Evolutionary conservation across 2,329 filamentous ascomycete genomes (phyloP).

Genomic region (Pochonia chlamydosporia): DNA sequence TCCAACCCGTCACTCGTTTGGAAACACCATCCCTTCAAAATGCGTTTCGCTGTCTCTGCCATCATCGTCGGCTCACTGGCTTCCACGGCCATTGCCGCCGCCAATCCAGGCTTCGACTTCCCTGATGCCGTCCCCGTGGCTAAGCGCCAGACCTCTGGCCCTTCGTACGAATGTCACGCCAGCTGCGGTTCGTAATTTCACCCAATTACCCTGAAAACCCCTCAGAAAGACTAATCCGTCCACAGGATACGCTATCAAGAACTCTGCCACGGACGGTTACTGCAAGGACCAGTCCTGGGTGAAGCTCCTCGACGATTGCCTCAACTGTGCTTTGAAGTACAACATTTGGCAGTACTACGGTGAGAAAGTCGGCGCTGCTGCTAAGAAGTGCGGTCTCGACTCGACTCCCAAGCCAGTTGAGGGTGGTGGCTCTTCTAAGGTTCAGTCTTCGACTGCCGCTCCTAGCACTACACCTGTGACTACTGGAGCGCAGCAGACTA

Average conservation of each 20-base stretch:
- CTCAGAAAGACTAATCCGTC: not conserved
- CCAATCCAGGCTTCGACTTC: conserved; percentile 18
- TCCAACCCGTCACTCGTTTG: conserved; percentile 9
- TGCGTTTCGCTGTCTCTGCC: conserved; percentile 21
- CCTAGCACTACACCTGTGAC: conserved; percentile 8
- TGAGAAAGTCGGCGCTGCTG: conserved; percentile 27
- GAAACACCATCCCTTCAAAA: conserved; percentile 12
- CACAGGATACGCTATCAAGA: conserved; percentile 24
- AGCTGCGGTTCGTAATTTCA: conserved; percentile 44
- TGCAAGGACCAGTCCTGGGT: conserved; percentile 32
- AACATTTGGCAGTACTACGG: conserved; percentile 41
- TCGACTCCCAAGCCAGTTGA: conserved; percentile 15
- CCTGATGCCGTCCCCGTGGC: conserved; percentile 26
- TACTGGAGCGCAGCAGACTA: not conserved
- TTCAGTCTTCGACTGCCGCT: conserved; percentile 4
- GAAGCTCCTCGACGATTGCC: conserved; percentile 35
- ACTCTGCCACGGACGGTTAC: conserved; percentile 19
- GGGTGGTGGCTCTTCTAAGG: conserved; percentile 8
- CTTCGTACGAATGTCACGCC: conserved; percentile 42
- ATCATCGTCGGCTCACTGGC: conserved; percentile 23
- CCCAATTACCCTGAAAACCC: too few relatives aligned
- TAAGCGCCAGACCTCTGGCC: conserved; percentile 33
- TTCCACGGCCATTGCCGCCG: conserved; percentile 17
- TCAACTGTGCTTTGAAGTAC: conserved; percentile 35
- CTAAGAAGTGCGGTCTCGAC: conserved; percentile 26